Evolutionary conservation across 352 stramenopile species (phyloP).

Genomic region (Globisporangium iwayamae): DNA sequence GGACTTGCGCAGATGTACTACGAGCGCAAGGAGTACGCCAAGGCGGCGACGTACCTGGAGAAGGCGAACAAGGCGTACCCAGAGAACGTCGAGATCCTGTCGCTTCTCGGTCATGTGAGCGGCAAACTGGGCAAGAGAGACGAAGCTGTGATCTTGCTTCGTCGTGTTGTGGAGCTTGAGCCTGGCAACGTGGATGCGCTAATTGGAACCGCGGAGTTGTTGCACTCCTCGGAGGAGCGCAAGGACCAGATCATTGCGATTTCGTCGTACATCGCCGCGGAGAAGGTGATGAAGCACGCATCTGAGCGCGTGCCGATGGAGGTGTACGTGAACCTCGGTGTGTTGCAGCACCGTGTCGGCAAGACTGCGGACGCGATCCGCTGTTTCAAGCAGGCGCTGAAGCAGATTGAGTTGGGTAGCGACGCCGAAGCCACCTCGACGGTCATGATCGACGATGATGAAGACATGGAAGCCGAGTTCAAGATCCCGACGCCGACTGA

Average conservation of each 20-base stretch:
- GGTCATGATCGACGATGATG: conserved; percentile 22
- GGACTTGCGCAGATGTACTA: conserved; percentile 89
- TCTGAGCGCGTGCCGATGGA: conserved; percentile 80
- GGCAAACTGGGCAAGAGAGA: conserved; percentile 79
- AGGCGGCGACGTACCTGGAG: conserved; percentile 81
- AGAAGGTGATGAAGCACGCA: conserved; percentile 86
- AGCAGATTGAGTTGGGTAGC: conserved; percentile 31
- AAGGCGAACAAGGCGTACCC: conserved; percentile 89
- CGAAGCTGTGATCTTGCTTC: conserved; percentile 74
- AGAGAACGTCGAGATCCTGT: conserved; percentile 84
- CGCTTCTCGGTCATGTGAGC: conserved; percentile 78
- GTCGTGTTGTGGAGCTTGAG: conserved; percentile 81
- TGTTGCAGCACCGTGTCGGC: conserved; percentile 77
- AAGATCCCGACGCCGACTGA: conserved; percentile 46
- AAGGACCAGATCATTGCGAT: conserved; percentile 88
- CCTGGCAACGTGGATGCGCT: conserved; percentile 83
- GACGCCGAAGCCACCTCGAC: conserved; percentile 32
- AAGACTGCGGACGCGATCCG: conserved; percentile 89
- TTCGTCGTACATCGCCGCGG: conserved; percentile 85
- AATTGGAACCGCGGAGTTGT: conserved; percentile 76
- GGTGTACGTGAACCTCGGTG: conserved; percentile 80
- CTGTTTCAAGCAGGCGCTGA: conserved; percentile 86
- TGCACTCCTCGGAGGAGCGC: conserved; percentile 74
- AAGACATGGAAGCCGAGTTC: conserved; percentile 30
- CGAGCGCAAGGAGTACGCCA: conserved; percentile 81